A percentile compares a stretch with the other conserved stretches of the same genome.
Conservation (phyloP, 805 yeast genomes). For the baker's yeast (Saccharomyces cerevisiae) region DNA sequence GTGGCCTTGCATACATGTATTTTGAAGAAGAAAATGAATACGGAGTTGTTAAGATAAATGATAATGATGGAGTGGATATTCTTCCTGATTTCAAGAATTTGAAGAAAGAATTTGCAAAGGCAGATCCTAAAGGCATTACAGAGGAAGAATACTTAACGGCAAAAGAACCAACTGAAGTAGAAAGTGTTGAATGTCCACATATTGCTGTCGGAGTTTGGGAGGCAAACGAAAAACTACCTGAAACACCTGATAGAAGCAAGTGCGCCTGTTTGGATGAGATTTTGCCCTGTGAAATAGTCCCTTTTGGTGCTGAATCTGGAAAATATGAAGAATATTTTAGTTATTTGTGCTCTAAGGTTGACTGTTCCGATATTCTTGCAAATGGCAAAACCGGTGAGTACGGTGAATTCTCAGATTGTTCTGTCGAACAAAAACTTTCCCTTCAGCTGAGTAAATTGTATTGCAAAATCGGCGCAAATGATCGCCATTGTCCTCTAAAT, state of each 20-base stretch:
- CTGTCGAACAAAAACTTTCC: conserved; percentile 53
- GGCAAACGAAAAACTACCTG: conserved; percentile 56
- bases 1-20: conserved; percentile 80
- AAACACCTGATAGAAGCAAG: conserved; percentile 51
- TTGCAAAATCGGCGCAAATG: conserved; percentile 38
- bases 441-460: conserved; percentile 53
- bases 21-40: conserved; percentile 68
- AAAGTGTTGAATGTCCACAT: conserved; percentile 12
- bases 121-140: conserved; percentile 39
- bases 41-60: conserved; percentile 53
- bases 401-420: conserved; percentile 64
- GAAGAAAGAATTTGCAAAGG: conserved; percentile 41
- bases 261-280: conserved; percentile 56
- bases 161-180: conserved; percentile 39
- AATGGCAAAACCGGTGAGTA: conserved; percentile 53
- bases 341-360: conserved; percentile 47
- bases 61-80: conserved; percentile 39
- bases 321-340: conserved; percentile 51
- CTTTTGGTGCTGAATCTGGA: conserved; percentile 34
- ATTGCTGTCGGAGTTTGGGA: conserved; percentile 38
- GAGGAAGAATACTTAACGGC: conserved; percentile 2
- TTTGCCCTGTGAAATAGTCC: conserved; percentile 48
- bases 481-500: conserved; percentile 22
- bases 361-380: conserved; percentile 52
- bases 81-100: conserved; percentile 53